Percentiles rank a stretch among this genome's conserved stretches.
Conservation (phyloP, 2,329 filamentous ascomycete genomes). For the Helminthosporium solani region DNA sequence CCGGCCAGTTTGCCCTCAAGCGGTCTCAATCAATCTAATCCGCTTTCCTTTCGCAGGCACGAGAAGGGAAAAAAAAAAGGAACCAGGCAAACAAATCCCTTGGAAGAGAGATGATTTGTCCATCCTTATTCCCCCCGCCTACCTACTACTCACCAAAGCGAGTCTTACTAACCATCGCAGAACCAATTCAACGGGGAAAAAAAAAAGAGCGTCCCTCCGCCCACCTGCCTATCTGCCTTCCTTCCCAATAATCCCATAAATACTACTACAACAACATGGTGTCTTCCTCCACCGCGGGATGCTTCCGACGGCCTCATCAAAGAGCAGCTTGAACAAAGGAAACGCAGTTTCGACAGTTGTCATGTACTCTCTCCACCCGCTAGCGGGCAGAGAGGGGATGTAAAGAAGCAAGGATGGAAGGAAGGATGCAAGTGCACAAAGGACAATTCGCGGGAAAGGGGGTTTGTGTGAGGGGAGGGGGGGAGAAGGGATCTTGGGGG, state of each 20-base stretch:
- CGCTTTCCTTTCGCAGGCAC: conserved; percentile 17
- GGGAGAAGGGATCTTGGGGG: conserved; percentile 24
- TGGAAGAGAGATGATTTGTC: no score
- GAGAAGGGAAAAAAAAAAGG: conserved; percentile 21
- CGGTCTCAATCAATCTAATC: conserved; percentile 30
- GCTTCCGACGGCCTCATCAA: conserved; percentile 7
- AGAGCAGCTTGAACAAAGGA: conserved; percentile 29
- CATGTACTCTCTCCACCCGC: conserved; percentile 36
- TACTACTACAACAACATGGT: conserved; percentile 15
- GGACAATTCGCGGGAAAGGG: neutral
- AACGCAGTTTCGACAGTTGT: conserved; percentile 35
- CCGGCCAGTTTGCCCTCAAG: conserved; percentile 26
- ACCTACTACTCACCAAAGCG: conserved; percentile 4
- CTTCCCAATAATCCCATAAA: neutral
- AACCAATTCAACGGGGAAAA: conserved; percentile 12
- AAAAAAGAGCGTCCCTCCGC: conserved; percentile 5
- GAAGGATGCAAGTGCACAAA: neutral
- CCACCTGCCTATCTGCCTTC: neutral
- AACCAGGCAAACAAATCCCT: no score
- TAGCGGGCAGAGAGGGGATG: conserved; percentile 9
- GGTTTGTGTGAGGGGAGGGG: conserved; percentile 8
- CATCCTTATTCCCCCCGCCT: neutral
- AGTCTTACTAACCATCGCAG: conserved; percentile 21
- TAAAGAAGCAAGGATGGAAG: neutral
- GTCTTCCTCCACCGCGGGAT: conserved; percentile 9